phyloP scores from a whole-genome alignment of 345 rosid species.

The Cardamine chenopodiifolia region DNA sequence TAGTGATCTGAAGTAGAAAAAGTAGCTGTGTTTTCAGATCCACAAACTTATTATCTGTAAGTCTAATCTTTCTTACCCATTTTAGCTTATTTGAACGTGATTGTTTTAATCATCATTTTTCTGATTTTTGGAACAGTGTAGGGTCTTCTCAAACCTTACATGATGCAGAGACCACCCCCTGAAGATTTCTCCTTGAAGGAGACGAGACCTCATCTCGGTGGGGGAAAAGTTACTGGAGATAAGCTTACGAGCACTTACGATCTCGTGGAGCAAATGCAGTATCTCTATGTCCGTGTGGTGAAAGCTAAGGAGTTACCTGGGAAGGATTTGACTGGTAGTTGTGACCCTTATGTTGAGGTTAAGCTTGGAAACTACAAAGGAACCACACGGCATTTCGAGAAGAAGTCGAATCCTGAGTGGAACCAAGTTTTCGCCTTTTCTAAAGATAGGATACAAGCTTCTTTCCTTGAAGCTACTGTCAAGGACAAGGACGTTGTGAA shows the following conservation, averaged over 20 bases:
- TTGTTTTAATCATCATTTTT: not conserved
- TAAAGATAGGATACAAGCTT: constrained; percentile 80
- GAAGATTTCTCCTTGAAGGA: constrained; percentile 81
- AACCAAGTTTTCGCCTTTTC: constrained; percentile 88
- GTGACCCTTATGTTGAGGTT: constrained; percentile 91
- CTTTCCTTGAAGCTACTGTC: constrained; percentile 72
- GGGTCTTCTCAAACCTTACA: constrained; percentile 28
- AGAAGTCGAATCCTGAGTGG: constrained; percentile 87
- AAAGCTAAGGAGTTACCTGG: constrained; percentile 88
- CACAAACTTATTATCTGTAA: constrained; percentile 18
- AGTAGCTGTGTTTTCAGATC: constrained; percentile 1
- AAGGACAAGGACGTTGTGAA: constrained; percentile 82
- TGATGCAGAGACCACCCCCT: constrained; percentile 78
- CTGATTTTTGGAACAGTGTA: not conserved
- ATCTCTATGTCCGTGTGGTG: constrained; percentile 87
- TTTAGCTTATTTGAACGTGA: constrained; percentile 15
- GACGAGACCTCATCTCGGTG: constrained; percentile 88
- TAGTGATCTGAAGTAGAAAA: constrained; percentile 45
- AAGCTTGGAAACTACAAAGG: constrained; percentile 91
- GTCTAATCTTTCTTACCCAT: constrained; percentile 34
- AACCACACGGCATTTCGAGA: constrained; percentile 78
- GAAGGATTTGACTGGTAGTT: constrained; percentile 84
- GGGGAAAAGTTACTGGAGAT: constrained; percentile 72
- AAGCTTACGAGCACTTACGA: constrained; percentile 91
- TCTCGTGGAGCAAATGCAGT: constrained; percentile 94